Evolutionary conservation across 2,329 filamentous ascomycete genomes (phyloP).

Genomic region (Colletotrichum tropicicola): DNA sequence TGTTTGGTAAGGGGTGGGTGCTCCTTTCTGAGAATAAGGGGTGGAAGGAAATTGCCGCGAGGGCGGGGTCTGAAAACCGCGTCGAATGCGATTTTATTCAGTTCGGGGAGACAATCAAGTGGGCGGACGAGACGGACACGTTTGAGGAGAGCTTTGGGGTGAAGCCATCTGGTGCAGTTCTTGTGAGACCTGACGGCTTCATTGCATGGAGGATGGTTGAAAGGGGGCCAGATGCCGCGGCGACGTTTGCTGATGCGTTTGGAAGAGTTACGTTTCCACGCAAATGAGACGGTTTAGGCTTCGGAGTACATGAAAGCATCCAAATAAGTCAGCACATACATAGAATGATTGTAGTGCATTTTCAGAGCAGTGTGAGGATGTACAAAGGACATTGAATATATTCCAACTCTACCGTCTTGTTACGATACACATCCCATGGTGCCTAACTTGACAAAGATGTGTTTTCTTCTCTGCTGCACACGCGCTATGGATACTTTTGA

Average conservation of each 20-base stretch:
- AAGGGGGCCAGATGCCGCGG: background rate
- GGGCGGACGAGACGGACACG: background rate
- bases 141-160: background rate
- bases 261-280: background rate
- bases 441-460: no score
- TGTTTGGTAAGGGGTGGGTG: conserved; percentile 33
- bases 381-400: no score
- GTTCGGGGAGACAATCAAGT: background rate
- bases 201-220: background rate
- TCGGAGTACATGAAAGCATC: no score
- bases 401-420: no score
- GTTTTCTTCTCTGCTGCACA: no score
- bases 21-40: conserved; percentile 47
- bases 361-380: no score
- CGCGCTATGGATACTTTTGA: no score
- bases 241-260: background rate
- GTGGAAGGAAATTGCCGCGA: conserved; percentile 32
- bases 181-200: conserved; percentile 11
- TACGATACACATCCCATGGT: no score
- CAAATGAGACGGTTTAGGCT: no score
- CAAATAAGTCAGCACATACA: no score
- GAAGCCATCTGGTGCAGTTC: background rate
- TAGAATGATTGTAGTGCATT: no score
- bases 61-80: background rate
- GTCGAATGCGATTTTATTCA: conserved; percentile 1